Percentiles rank a stretch among this genome's conserved stretches.
phyloP scores from a whole-genome alignment of 768 basidiomycete genomes.

The Leccinum sublutescens region DNA sequence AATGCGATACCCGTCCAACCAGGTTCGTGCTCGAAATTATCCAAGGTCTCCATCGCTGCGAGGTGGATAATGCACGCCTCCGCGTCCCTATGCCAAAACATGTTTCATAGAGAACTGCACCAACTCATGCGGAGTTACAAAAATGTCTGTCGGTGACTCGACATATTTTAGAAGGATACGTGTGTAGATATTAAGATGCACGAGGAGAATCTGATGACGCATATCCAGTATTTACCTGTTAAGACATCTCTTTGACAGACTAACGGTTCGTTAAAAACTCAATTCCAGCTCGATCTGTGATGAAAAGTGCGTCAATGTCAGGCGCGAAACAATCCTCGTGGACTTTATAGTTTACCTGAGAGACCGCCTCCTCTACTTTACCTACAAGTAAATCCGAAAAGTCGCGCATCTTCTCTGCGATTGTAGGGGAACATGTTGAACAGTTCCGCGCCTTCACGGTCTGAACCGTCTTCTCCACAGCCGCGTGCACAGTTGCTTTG shows the following conservation, averaged over 20 bases:
- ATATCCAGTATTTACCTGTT: neutral
- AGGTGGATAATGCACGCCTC: constrained; percentile 11
- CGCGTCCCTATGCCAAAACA: constrained; percentile 1
- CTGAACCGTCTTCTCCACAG: neutral
- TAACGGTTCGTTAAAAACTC: neutral
- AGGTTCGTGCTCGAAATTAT: constrained; percentile 8
- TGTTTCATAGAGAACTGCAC: too few species aligned
- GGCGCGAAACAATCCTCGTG: neutral
- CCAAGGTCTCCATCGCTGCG: neutral
- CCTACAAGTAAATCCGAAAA: constrained; percentile 5
- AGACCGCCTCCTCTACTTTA: constrained; percentile 14
- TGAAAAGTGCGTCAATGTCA: neutral
- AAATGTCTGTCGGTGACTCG: neutral
- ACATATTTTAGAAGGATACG: neutral
- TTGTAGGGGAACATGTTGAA: neutral
- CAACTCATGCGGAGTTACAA: neutral
- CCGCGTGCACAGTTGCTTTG: constrained; percentile 1
- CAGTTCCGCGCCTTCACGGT: neutral
- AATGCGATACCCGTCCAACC: constrained; percentile 1
- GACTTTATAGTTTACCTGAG: neutral
- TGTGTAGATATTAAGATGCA: neutral
- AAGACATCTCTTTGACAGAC: neutral
- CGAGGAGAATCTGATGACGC: neutral
- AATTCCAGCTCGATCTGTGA: constrained; percentile 7
- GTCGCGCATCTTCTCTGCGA: constrained; percentile 17